These are phyloP conservation scores for Guadua angustifolia DNA, from an alignment of 176 grass and related monocot genomes.

Conservation along the genomic window DNA sequence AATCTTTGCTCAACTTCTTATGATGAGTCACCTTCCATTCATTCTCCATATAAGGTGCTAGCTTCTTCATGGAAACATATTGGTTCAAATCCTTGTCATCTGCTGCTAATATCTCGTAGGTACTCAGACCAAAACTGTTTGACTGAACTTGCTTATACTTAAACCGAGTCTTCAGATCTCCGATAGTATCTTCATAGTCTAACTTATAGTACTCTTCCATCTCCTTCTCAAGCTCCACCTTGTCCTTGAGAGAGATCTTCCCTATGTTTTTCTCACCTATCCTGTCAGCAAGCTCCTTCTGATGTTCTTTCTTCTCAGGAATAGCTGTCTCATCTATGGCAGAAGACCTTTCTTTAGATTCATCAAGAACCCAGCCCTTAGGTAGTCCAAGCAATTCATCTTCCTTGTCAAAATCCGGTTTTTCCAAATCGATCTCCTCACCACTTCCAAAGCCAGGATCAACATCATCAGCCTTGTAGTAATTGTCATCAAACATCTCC, in stretches of 20 bases:
- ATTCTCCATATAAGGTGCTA: constrained; percentile 80
- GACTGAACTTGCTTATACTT: constrained; percentile 73
- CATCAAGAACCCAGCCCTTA: constrained; percentile 55
- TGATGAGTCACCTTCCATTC: constrained; percentile 91
- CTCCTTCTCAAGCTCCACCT: constrained; percentile 90
- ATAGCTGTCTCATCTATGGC: constrained; percentile 44
- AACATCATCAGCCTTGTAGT: constrained; percentile 72
- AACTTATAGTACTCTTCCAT: constrained; percentile 94
- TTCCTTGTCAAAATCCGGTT: constrained; percentile 89
- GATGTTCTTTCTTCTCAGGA: constrained; percentile 25
- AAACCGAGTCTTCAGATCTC: constrained; percentile 92
- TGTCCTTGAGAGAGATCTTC: constrained; percentile 79
- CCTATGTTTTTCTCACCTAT: constrained; percentile 48
- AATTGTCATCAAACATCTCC: constrained; percentile 67
- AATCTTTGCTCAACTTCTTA: constrained; percentile 64
- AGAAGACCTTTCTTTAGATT: constrained; percentile 47
- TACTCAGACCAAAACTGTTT: constrained; percentile 65
- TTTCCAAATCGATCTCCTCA: constrained; percentile 64
- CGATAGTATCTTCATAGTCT: constrained; percentile 93
- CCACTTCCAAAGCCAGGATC: constrained; percentile 72
- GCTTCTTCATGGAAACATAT: constrained; percentile 91
- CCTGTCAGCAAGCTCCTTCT: constrained; percentile 29
- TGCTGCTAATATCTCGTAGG: constrained; percentile 64
- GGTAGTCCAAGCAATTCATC: constrained; percentile 78
- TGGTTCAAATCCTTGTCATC: constrained; percentile 84